Evolutionary conservation across 805 yeast species (phyloP).

Genomic region (Diddensiella caesifluorescens): DNA sequence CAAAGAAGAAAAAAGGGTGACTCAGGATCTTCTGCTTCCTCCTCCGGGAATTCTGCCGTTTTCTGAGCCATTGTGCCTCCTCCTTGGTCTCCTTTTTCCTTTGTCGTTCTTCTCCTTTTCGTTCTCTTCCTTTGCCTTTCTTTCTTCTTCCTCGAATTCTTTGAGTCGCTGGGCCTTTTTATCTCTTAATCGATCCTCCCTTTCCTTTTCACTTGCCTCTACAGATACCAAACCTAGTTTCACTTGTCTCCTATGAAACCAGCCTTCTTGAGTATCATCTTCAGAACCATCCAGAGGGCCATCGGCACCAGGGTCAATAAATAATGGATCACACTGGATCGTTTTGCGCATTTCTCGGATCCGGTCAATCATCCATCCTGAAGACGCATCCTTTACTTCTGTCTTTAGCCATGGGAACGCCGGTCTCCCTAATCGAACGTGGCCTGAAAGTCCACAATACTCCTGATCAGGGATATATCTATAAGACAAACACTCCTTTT

Average conservation of each 20-base stretch:
- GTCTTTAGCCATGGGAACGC: constrained; percentile 18
- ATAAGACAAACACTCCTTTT: constrained; percentile 13
- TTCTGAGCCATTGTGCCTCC: neutral
- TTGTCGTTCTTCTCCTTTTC: neutral
- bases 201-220: too few species aligned
- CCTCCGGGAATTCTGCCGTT: neutral
- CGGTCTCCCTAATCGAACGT: constrained; percentile 15
- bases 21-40: neutral
- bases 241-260: constrained; percentile 10
- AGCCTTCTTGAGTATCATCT: constrained; percentile 18
- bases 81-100: constrained; percentile 1
- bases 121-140: constrained; percentile 1
- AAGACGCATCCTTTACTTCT: constrained; percentile 10
- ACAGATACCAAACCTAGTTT: too few species aligned
- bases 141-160: neutral
- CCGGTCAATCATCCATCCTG: constrained; percentile 33
- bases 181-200: too few species aligned
- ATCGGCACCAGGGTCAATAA: constrained; percentile 5
- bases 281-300: constrained; percentile 11
- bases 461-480: constrained; percentile 7
- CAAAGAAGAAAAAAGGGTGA: too few species aligned
- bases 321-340: constrained; percentile 23
- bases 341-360: constrained; percentile 26
- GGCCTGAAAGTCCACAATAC: constrained; percentile 7
- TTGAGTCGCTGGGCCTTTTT: neutral